Evolutionary conservation across 179 eudicot species (phyloP), one percentile per base, ranked within the genome.

Genomic region (Gypsophila paniculata): DNA sequence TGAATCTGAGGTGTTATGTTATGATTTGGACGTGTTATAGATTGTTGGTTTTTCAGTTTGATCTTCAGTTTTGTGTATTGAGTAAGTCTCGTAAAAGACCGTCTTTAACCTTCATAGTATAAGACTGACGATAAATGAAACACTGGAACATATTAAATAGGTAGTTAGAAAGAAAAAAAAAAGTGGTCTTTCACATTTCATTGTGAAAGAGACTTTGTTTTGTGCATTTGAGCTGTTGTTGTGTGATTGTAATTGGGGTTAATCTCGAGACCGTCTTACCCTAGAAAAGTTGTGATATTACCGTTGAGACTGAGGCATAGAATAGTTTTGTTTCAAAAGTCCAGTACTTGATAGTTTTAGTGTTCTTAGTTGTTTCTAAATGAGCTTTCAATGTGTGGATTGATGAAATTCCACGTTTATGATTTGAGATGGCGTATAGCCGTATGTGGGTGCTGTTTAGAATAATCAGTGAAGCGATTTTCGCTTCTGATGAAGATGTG

Each of bases 1-100:
- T 66, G 29, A 36, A 18, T 38, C 32, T 48, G 19, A 51, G 73
- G 6, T 78, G 19, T 29, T 63, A 14, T 46, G 23, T 74, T 49
- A 59, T 32, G 9, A 18, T 49, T 21, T 60, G 6, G n/a, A 39
- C 48, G 6, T 72, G 8, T 39, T 23, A 13, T 52, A 9, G 22
- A 11, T 36, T 32, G 17, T 12, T 21, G 29, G 29, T 70, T 38
- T 55, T 2, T 2, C 18, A 2, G 55, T 21, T 38, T 64, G 25
- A 10, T 65, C 17, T 65, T 46, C 15, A 42, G 26, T 21, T 65
- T 42, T 46, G 18, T 38, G 53, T 14, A 44, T n/a, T n/a, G n/a
- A n/a, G n/a, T n/a, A n/a, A n/a, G n/a, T n/a, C n/a, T n/a, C n/a
- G n/a, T n/a, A n/a, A n/a, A n/a, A n/a, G n/a, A n/a, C n/a, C n/a